Evolutionary conservation across 2,329 filamentous ascomycete genomes (phyloP).

Genomic region (Colletotrichum coccodes): DNA sequence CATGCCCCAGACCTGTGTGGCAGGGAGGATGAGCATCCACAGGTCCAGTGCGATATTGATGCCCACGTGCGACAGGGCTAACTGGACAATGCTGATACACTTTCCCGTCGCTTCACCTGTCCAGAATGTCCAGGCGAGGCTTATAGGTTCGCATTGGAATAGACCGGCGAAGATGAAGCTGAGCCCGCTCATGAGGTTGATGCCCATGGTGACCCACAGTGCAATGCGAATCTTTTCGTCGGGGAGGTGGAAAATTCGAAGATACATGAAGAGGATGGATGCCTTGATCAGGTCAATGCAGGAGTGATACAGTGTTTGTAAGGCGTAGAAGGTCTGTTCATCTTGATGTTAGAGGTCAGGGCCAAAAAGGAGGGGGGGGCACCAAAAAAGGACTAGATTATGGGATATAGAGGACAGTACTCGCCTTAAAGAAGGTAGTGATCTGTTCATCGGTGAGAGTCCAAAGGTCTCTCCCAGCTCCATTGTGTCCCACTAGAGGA

Average conservation of each 20-base stretch:
- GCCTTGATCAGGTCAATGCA: constrained; percentile 27
- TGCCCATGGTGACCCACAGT: neutral
- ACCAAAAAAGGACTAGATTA: too few species aligned
- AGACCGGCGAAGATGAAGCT: constrained; percentile 2
- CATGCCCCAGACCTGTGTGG: constrained; percentile 17
- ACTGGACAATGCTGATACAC: neutral
- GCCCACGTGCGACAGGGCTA: constrained; percentile 2
- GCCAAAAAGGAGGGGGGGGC: too few species aligned
- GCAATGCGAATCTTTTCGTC: constrained; percentile 21
- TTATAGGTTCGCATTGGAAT: constrained; percentile 17
- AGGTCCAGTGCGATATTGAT: constrained; percentile 23
- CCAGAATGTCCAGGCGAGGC: constrained; percentile 18
- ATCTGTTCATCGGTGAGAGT: neutral
- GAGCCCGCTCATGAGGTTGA: constrained; percentile 11
- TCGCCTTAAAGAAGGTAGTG: constrained; percentile 16
- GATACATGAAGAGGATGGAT: constrained; percentile 29
- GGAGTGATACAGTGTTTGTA: constrained; percentile 6
- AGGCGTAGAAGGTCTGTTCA: constrained; percentile 1
- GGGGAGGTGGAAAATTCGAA: constrained; percentile 23
- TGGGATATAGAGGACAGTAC: too few species aligned
- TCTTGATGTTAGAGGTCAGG: neutral
- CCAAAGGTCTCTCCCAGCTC: constrained; percentile 25
- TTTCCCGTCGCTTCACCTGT: constrained; percentile 11
- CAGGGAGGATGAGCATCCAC: constrained; percentile 19
- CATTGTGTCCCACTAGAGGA: constrained; percentile 10